Evolutionary conservation across 345 rosid species (phyloP).

Genomic region (Eutrema yunnanense): DNA sequence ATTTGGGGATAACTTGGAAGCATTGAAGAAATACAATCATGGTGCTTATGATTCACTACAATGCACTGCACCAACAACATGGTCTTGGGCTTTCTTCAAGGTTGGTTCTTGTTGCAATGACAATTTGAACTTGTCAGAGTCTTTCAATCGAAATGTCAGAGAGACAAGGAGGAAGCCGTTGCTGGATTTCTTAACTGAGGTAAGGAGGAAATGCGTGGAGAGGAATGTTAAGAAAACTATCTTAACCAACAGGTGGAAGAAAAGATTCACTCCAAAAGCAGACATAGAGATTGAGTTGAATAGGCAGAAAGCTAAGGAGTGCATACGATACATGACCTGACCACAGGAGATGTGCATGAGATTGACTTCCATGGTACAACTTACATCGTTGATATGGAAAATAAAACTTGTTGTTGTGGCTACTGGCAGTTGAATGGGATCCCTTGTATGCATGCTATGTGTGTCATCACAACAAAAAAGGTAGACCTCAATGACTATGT

Average conservation of each 20-base stretch:
- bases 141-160: not conserved
- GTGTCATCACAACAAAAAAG: not conserved
- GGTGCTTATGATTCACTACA: not conserved
- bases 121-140: not conserved
- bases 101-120: not conserved
- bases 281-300: not conserved
- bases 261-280: not conserved
- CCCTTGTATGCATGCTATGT: not conserved
- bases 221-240: not conserved
- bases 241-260: not conserved
- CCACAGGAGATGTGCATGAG: not conserved
- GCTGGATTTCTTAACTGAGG: not conserved
- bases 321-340: not conserved
- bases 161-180: not conserved
- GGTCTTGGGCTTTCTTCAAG: not conserved
- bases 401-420: not conserved
- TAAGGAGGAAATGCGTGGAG: not conserved
- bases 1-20: not conserved
- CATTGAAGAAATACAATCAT: not conserved
- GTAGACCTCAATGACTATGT: not conserved
- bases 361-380: not conserved
- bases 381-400: not conserved
- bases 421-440: not conserved
- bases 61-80: not conserved
- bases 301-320: not conserved